A percentile compares a stretch with the other conserved stretches of the same genome.
Conservation (phyloP, 176 grass and related monocot species). For the Cenchrus fungigraminus region DNA sequence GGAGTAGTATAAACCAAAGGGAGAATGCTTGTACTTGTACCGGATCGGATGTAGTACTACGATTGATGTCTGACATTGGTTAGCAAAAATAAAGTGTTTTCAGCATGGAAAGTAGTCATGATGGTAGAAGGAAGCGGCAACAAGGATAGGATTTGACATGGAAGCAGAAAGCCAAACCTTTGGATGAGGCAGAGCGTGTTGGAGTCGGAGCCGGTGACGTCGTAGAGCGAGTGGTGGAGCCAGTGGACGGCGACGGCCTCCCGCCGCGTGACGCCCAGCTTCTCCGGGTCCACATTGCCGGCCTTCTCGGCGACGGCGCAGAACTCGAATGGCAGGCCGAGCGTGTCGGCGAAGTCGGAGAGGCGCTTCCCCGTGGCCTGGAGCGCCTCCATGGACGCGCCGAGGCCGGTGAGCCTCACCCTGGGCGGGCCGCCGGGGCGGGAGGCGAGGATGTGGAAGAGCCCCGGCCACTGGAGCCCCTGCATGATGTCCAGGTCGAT, state of each 20-base stretch:
- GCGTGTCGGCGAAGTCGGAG: conserved; percentile 86
- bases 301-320: conserved; percentile 79
- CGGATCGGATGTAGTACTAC: background rate
- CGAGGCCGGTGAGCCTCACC: conserved; percentile 75
- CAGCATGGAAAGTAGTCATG: conserved; percentile 28
- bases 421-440: conserved; percentile 79
- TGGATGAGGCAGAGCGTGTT: conserved; percentile 88
- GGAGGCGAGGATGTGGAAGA: conserved; percentile 97
- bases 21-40: background rate
- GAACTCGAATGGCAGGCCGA: conserved; percentile 90
- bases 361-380: conserved; percentile 89
- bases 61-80: conserved; percentile 22
- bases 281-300: conserved; percentile 81
- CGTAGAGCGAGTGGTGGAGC: conserved; percentile 98
- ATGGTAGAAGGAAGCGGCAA: background rate
- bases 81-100: conserved; percentile 7
- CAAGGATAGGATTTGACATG: conserved; percentile 45
- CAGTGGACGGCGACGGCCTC: conserved; percentile 96
- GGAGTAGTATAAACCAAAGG: background rate
- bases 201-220: conserved; percentile 81
- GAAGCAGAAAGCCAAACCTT: conserved; percentile 52
- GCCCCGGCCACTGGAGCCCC: conserved; percentile 93
- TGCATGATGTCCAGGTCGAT: conserved; percentile 99
- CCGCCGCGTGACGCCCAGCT: conserved; percentile 67
- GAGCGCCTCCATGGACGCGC: conserved; percentile 76